Conservation (phyloP, 176 grass and related monocot genomes). For the Aegilops umbellulata region DNA sequence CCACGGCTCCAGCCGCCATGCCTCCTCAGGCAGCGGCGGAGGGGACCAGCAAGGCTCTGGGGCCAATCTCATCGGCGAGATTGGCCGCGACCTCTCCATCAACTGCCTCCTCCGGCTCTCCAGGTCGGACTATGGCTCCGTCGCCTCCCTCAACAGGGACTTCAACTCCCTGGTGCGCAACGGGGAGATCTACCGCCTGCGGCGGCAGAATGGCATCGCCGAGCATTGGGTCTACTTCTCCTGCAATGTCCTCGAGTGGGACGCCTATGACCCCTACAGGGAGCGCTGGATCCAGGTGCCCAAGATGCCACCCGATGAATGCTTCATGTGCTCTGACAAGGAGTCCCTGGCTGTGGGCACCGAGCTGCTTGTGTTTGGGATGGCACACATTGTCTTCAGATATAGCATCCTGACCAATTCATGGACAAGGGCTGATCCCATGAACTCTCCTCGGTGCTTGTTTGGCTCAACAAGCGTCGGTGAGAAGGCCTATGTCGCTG, state of each 20-base stretch:
- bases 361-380: conserved; percentile 83
- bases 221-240: conserved; percentile 99
- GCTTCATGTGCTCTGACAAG: conserved; percentile 92
- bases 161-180: conserved; percentile 64
- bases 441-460: conserved; percentile 81
- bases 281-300: conserved; percentile 78
- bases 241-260: conserved; percentile 83
- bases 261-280: conserved; percentile 83
- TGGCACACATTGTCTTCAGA: conserved; percentile 72
- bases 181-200: conserved; percentile 81
- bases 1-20: conserved; percentile 18
- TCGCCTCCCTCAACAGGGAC: conserved; percentile 72
- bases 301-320: conserved; percentile 84
- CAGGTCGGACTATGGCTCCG: conserved; percentile 71
- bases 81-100: conserved; percentile 74
- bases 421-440: conserved; percentile 66
- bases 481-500: conserved; percentile 78
- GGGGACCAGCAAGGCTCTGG: conserved; percentile 27
- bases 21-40: not conserved
- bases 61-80: conserved; percentile 61
- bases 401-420: conserved; percentile 91
- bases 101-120: conserved; percentile 79
- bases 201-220: conserved; percentile 51
- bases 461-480: conserved; percentile 94
- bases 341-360: conserved; percentile 96